phyloP scores from a whole-genome alignment of 2,329 filamentous ascomycete species.

The Diaporthe australafricana region DNA sequence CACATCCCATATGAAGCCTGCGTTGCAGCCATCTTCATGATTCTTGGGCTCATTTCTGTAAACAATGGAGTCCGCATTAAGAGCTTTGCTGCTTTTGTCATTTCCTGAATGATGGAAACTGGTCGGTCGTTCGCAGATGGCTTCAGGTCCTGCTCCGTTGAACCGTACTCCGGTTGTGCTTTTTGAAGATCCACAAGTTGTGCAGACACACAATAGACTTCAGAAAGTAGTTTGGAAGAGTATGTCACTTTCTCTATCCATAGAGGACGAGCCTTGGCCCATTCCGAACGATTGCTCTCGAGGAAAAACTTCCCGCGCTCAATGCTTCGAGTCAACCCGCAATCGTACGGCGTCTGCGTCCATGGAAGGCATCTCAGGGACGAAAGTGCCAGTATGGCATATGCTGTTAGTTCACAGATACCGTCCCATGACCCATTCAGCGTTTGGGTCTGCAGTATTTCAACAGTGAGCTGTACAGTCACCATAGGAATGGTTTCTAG shows the following conservation, averaged over 20 bases:
- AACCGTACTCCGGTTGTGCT: too few species aligned
- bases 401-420: not conserved
- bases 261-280: not conserved
- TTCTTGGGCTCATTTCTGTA: too few species aligned
- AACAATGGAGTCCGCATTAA: not conserved
- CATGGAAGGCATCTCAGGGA: not conserved
- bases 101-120: not conserved
- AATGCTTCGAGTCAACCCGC: too few species aligned
- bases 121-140: too few species aligned
- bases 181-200: not conserved
- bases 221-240: conserved; percentile 6
- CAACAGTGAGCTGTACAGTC: not conserved
- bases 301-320: not conserved
- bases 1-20: too few species aligned
- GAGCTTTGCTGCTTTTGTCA: not conserved
- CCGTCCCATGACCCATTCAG: not conserved
- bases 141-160: too few species aligned
- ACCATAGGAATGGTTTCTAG: too few species aligned
- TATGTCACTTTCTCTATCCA: conserved; percentile 34
- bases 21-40: too few species aligned
- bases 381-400: not conserved
- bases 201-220: conserved; percentile 27
- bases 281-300: not conserved
- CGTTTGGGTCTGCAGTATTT: not conserved
- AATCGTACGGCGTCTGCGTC: not conserved